Conservation (phyloP, 108 stramenopile species). For the Thalassiosira profunda region DNA sequence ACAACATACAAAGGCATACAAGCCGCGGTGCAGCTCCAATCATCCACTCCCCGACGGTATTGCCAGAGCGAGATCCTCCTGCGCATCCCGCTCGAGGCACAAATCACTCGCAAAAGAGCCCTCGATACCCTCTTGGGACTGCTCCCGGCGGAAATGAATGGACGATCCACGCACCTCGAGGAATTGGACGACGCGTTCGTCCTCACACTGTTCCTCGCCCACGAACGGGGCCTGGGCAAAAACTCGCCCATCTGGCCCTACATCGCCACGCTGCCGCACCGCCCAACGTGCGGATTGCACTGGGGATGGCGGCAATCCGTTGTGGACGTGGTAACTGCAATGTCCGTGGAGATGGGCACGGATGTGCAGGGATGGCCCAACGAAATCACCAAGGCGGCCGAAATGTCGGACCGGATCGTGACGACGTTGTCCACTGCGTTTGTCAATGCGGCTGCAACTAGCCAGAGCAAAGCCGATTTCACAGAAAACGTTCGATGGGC, state of each 20-base stretch:
- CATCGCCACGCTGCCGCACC: constrained; percentile 75
- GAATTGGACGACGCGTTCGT: constrained; percentile 82
- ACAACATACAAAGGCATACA: constrained; percentile 18
- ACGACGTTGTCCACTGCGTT: constrained; percentile 31
- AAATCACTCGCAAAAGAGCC: constrained; percentile 81
- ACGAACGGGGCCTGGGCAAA: constrained; percentile 72
- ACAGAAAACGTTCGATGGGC: constrained; percentile 67
- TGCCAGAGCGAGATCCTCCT: constrained; percentile 69
- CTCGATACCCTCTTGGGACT: constrained; percentile 62
- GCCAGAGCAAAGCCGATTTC: constrained; percentile 51
- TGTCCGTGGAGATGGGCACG: constrained; percentile 70
- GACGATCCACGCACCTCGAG: constrained; percentile 10
- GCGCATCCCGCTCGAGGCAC: constrained; percentile 68
- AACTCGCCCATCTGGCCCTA: constrained; percentile 77
- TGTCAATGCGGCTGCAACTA: too few relatives aligned
- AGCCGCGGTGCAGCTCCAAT: constrained; percentile 15
- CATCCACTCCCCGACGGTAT: constrained; percentile 15
- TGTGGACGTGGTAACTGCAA: constrained; percentile 66
- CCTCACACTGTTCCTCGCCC: constrained; percentile 66
- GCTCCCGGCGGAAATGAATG: constrained; percentile 54
- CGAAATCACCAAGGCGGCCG: constrained; percentile 70
- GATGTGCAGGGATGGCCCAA: constrained; percentile 79
- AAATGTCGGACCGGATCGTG: constrained; percentile 63
- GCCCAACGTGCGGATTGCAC: constrained; percentile 81
- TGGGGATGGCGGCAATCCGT: constrained; percentile 57